These are phyloP conservation scores for Kluyveromyces marxianus DNA, from an alignment of 1,139 yeast genomes.

Conservation along the genomic window DNA sequence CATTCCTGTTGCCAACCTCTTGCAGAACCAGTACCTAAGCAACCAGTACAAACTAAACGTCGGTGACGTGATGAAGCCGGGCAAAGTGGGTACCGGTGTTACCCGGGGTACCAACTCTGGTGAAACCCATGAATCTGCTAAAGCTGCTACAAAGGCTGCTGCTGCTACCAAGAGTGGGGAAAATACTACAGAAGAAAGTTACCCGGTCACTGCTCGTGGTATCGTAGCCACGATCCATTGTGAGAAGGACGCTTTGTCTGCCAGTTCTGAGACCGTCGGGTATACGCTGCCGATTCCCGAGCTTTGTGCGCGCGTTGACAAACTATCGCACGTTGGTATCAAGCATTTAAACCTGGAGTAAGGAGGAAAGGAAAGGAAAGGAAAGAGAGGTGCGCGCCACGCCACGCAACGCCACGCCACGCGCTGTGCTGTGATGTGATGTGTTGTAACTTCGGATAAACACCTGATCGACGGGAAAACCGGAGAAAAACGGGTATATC, in stretches of 20 bases:
- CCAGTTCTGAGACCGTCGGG: slow-evolving; percentile 48
- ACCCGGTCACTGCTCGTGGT: slow-evolving; percentile 51
- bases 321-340: slow-evolving; percentile 18
- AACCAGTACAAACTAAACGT: slow-evolving; percentile 22
- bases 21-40: slow-evolving; percentile 11
- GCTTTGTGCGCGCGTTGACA: slow-evolving; percentile 23
- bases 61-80: slow-evolving; percentile 31
- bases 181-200: slow-evolving; percentile 13
- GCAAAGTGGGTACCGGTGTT: slow-evolving; percentile 14
- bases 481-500: too few species aligned
- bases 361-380: not conserved
- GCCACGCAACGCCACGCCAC: too few species aligned
- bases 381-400: not conserved
- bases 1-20: slow-evolving; percentile 36
- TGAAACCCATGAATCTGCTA: too few species aligned
- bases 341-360: slow-evolving; percentile 15
- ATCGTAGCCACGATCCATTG: slow-evolving; percentile 66
- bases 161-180: too few species aligned
- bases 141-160: too few species aligned
- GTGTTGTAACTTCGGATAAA: too few species aligned
- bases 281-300: slow-evolving; percentile 71
- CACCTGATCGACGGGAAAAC: too few species aligned
- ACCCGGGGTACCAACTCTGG: too few species aligned
- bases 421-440: too few species aligned
- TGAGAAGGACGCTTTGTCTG: slow-evolving; percentile 51